These are phyloP conservation scores for Selaginella tamariscina DNA, from an alignment of 75 land plant genomes.

Conservation along the genomic window DNA sequence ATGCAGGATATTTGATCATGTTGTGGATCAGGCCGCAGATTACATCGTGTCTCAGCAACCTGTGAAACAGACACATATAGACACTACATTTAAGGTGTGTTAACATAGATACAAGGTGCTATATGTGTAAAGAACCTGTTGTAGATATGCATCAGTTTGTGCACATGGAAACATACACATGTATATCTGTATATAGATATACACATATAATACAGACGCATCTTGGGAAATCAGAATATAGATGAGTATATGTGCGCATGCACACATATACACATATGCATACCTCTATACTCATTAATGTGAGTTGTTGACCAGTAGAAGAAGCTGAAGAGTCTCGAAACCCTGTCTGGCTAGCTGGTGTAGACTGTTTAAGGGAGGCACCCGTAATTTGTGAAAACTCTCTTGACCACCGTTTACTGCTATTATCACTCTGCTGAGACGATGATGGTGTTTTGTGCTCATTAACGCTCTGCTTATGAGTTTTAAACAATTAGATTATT, in stretches of 20 bases:
- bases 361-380: constrained; percentile 40
- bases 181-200: too few relatives aligned
- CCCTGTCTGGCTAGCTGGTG: constrained; percentile 88
- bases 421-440: neutral
- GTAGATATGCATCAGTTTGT: too few relatives aligned
- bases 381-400: constrained; percentile 86
- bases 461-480: too few relatives aligned
- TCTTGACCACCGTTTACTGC: constrained; percentile 13
- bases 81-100: neutral
- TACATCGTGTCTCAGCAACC: constrained; percentile 72
- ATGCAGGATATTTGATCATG: constrained; percentile 66
- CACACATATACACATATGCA: too few relatives aligned
- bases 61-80: constrained; percentile 22
- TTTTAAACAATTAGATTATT: too few relatives aligned
- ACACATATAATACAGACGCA: too few relatives aligned
- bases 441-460: too few relatives aligned
- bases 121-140: too few relatives aligned
- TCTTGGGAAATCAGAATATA: too few relatives aligned
- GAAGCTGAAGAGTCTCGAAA: constrained; percentile 80
- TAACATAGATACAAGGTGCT: neutral
- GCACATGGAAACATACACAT: too few relatives aligned
- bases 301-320: constrained; percentile 71
- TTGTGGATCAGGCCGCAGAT: constrained; percentile 84
- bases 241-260: too few relatives aligned
- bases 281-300: constrained; percentile 81